phyloP scores from a whole-genome alignment of 208 protist genomes.

The Angomonas deanei region DNA sequence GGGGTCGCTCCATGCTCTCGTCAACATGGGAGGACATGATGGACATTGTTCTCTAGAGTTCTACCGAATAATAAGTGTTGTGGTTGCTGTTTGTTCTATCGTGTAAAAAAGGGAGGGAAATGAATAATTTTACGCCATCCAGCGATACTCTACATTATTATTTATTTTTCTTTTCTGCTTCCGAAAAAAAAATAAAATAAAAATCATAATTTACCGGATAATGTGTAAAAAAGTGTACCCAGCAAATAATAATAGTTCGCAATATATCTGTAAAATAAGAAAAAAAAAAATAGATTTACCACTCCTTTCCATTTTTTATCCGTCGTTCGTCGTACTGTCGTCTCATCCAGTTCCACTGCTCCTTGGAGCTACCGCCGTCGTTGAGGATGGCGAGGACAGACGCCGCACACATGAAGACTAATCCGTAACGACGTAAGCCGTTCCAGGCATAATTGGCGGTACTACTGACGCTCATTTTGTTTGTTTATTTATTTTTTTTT shows the following conservation, averaged over 20 bases:
- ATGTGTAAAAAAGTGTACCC: conserved; percentile 9
- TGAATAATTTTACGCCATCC: too few relatives aligned
- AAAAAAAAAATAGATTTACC: conserved; percentile 6
- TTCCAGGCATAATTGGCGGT: conserved; percentile 24
- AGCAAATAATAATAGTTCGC: neutral
- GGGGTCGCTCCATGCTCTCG: neutral
- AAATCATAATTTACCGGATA: neutral
- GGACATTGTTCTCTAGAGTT: too few relatives aligned
- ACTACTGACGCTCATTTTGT: conserved; percentile 6
- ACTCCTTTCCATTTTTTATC: conserved; percentile 18
- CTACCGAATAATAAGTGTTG: too few relatives aligned
- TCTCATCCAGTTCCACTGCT: conserved; percentile 70
- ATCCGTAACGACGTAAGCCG: conserved; percentile 59
- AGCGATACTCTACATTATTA: neutral
- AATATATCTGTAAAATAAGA: conserved; percentile 1
- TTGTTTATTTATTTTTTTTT: neutral
- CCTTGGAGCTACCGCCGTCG: conserved; percentile 30
- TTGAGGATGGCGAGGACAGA: conserved; percentile 42
- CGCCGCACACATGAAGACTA: conserved; percentile 73
- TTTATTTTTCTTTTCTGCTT: neutral
- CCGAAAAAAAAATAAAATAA: conserved; percentile 7
- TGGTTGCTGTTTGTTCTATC: too few relatives aligned
- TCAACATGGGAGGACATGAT: too few relatives aligned
- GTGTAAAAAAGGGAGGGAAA: too few relatives aligned
- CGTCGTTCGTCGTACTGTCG: conserved; percentile 27